phyloP scores from a whole-genome alignment of 2,329 filamentous ascomycete species.

The Cladosporium sp. region DNA sequence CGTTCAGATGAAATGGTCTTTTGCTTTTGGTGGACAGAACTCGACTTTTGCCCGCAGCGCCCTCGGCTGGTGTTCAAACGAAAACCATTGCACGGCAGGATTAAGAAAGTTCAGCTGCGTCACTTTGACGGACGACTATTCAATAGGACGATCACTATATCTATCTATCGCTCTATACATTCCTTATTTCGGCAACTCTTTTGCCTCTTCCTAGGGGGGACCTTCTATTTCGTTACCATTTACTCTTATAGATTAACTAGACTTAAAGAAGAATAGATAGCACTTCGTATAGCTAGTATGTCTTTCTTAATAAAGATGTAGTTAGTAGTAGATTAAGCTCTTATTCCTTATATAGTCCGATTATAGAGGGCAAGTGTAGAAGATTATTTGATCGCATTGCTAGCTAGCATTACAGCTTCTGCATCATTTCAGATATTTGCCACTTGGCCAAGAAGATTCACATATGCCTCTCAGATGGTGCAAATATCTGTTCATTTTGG shows the following conservation, averaged over 20 bases:
- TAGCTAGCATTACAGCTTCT: neutral
- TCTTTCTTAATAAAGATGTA: neutral
- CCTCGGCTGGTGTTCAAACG: neutral
- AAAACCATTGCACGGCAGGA: neutral
- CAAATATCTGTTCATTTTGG: neutral
- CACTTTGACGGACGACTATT: neutral
- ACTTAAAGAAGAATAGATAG: neutral
- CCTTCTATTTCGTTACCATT: too few relatives aligned
- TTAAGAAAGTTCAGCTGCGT: neutral
- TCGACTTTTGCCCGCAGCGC: neutral
- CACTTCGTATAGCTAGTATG: neutral
- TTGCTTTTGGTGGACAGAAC: neutral
- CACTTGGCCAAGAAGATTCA: neutral
- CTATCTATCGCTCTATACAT: neutral
- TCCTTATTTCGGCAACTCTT: neutral
- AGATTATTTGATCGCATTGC: too few relatives aligned
- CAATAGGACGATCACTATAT: neutral
- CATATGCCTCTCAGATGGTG: neutral
- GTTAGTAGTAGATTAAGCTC: neutral
- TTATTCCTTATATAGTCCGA: neutral
- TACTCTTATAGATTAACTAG: too few relatives aligned
- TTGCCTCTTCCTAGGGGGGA: neutral
- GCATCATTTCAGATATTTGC: neutral
- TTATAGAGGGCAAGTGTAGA: too few relatives aligned
- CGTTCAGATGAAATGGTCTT: constrained; percentile 33